Conservation (phyloP, 768 basidiomycete genomes). For the Suillus occidentalis region DNA sequence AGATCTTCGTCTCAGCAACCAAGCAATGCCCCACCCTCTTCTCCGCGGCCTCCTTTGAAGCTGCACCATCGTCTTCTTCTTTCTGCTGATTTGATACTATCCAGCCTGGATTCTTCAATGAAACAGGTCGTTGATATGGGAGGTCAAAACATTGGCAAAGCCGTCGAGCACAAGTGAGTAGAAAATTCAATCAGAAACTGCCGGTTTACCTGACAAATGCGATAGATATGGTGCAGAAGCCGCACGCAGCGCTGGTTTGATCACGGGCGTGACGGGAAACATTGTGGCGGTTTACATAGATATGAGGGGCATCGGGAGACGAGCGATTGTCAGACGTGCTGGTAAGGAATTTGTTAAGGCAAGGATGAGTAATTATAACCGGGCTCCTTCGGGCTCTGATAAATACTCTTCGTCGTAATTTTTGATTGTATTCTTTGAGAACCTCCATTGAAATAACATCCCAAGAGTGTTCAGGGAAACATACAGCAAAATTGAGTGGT, state of each 20-base stretch:
- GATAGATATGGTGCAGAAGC: slow-evolving; percentile 63
- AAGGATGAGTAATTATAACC: slow-evolving; percentile 21
- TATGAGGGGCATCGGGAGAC: slow-evolving; percentile 66
- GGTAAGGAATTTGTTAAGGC: slow-evolving; percentile 59
- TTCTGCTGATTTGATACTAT: slow-evolving; percentile 64
- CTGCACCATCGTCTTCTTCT: slow-evolving; percentile 53
- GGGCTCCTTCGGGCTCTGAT: not conserved
- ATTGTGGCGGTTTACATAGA: slow-evolving; percentile 78
- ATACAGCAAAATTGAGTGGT: too few relatives aligned
- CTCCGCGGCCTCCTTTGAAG: slow-evolving; percentile 25
- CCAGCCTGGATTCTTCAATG: slow-evolving; percentile 61
- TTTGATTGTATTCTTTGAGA: not conserved
- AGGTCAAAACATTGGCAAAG: slow-evolving; percentile 45
- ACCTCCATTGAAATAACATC: too few relatives aligned
- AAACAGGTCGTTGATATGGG: slow-evolving; percentile 52
- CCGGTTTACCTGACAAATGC: not conserved
- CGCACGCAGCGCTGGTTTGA: slow-evolving; percentile 54
- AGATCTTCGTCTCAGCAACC: slow-evolving; percentile 17
- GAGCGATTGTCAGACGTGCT: slow-evolving; percentile 64
- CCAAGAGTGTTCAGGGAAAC: too few relatives aligned
- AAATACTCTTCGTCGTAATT: not conserved
- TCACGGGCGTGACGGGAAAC: slow-evolving; percentile 68
- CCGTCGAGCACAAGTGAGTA: slow-evolving; percentile 57
- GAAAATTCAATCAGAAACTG: not conserved
- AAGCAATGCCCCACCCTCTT: slow-evolving; percentile 6